Base-by-base conservation (phyloP, 176 grass and related monocot genomes). In the Zizania latifolia region DNA sequence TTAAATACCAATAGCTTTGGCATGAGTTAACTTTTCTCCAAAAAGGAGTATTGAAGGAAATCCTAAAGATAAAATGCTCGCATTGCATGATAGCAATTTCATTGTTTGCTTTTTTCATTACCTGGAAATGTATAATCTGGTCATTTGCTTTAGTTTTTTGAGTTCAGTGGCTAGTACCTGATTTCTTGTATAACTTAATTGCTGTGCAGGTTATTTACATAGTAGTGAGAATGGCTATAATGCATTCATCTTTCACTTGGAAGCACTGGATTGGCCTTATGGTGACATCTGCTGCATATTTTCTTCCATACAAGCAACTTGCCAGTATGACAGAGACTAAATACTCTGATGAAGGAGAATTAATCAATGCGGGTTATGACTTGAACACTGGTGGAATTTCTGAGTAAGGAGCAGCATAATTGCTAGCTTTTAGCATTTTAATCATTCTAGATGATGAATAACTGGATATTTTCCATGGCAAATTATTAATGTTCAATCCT, bases 241-340 rank as follows among this genome's bases (percentile, higher is more conserved):
- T 99, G 91, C 62, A 94, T 75, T 92, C 95, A 14, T 94, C 84
- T 43, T 99, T 99, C 80, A 86, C 91, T 63, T 99, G 91, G 95
- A 99, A 94, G 86, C 91, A 99, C 70, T 99, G 86, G 95, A 74
- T 94, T 87, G 95, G 95, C 55, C 84, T 99, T 65, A 27, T 72
- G 65, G 36, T 94, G 8, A 99, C 95, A 63, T 99, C 89, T 26
- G 73, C 73, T 37, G 89, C 78, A 27, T 99, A 99, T 84, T 86
- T 86, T 58, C 37, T 94, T 60, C 56, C 91, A 65, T 94, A 99
- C 82, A 87, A 88, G 74, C 95, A 99, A 92, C 95, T 99, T 2
- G 76, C 86, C 14, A 84, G 68, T 84, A 99, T 99, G 95, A 82
- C 95, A 58, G 89, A 84, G 26, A 84, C 91, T 45, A 59, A 81